Base-by-base conservation (phyloP, 2,329 filamentous ascomycete genomes). In the Colletotrichum melonis region DNA sequence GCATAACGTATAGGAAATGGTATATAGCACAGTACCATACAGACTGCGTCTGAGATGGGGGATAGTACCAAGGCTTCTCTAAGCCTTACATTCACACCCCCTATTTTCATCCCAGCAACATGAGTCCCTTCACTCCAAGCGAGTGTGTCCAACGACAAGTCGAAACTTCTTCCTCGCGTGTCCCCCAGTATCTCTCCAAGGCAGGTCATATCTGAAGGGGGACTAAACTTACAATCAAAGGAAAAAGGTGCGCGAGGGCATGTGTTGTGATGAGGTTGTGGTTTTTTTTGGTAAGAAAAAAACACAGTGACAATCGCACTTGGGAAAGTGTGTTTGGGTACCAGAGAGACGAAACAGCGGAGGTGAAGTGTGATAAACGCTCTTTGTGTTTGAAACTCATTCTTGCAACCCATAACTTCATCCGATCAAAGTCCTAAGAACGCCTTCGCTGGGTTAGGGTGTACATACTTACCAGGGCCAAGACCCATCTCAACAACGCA, bases 401-500 rank as follows among this genome's bases (percentile, higher is more conserved):
- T 57, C 30, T 62, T 60, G 59, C 56, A 42, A 42, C 24, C 32
- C 5, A 30, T 30, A 12, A 28, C 30, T 24, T 70, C 32, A 73
- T 62, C 71, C 71, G 67, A 71, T 78, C 75, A 80, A 75, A 78
- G 78, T 76, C 79, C 82, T 79, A 83, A 66, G 70, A 73, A 75
- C 64, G 76, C 76, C 78, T 81, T 79, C 80, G 83, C 73, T 81
- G 79, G 76, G 81, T 77, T 72, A 83, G 76, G 54, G 63, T 63
- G 54, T 74, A 74, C 68, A 67, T 46, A 38, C 81, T 80, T 69
- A 83, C 78, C 72, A 87, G 73, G 26, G 87, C 82, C 69, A 87
- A 62, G 26, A 87, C 76, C 88, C 89, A 91, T 77, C 88, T 84
- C 68, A 87, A 11, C 67, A 89, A 84, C 80, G 86, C 86, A 81